Conservation (phyloP, 2,329 filamentous ascomycete species). For the Chaetomiaceae sp. region DNA sequence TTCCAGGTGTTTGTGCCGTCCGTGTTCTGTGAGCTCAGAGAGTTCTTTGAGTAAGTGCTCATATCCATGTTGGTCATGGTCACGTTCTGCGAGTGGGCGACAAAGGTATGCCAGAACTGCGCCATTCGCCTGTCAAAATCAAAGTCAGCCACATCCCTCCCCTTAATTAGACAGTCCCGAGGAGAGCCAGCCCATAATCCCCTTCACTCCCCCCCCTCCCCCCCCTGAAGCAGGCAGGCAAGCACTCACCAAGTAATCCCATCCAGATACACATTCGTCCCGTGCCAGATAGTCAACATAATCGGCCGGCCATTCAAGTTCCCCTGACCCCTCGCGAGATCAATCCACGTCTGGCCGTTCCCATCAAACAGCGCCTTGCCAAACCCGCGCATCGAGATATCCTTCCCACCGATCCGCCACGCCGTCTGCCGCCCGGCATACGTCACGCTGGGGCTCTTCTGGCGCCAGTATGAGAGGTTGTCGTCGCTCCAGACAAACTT, state of each 20-base stretch:
- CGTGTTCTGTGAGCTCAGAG: constrained; percentile 46
- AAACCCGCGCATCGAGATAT: constrained; percentile 45
- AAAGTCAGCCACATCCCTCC: neutral
- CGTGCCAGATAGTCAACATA: constrained; percentile 42
- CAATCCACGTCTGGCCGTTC: constrained; percentile 44
- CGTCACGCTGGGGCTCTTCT: constrained; percentile 41
- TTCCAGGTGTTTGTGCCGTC: constrained; percentile 50
- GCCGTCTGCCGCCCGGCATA: constrained; percentile 48
- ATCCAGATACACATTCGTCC: constrained; percentile 42
- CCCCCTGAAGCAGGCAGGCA: neutral
- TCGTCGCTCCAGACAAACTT: constrained; percentile 41
- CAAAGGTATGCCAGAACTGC: constrained; percentile 48
- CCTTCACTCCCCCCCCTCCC: neutral
- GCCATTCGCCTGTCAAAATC: constrained; percentile 34
- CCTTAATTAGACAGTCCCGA: no score
- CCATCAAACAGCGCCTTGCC: constrained; percentile 45
- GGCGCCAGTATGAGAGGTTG: constrained; percentile 46
- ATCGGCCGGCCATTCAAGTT: constrained; percentile 44
- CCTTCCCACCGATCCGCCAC: constrained; percentile 47
- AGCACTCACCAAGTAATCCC: constrained; percentile 35
- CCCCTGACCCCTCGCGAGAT: constrained; percentile 38
- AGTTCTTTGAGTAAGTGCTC: constrained; percentile 42
- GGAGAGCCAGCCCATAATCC: no score
- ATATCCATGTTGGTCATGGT: constrained; percentile 51
- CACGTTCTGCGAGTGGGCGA: constrained; percentile 45